These are phyloP conservation scores for Alternaria arborescens DNA, from an alignment of 2,329 filamentous ascomycete genomes.

Conservation along the genomic window DNA sequence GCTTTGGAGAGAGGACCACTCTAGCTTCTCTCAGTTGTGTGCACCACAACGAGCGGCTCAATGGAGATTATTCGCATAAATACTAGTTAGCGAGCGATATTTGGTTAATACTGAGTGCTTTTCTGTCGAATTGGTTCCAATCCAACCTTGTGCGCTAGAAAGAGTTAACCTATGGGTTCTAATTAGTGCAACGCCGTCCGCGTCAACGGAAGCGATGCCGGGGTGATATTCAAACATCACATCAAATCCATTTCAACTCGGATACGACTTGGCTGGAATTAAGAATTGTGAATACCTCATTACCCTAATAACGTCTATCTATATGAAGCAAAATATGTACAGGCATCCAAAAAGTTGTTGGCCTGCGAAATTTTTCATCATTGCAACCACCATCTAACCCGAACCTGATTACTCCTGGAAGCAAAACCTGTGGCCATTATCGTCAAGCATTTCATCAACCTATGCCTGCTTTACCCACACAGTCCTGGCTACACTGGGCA, in stretches of 20 bases:
- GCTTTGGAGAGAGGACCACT: slow-evolving; percentile 32
- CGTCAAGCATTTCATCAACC: background rate
- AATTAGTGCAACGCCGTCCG: background rate
- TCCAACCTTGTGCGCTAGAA: background rate
- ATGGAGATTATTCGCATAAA: background rate
- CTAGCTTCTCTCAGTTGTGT: background rate
- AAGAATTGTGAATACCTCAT: background rate
- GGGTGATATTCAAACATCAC: background rate
- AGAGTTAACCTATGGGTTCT: background rate
- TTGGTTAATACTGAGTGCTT: background rate
- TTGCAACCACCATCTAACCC: background rate
- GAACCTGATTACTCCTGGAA: background rate
- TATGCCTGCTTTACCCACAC: slow-evolving; percentile 14
- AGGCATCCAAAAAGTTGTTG: background rate
- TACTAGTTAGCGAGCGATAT: background rate
- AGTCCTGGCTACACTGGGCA: slow-evolving; percentile 29
- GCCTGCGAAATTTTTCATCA: background rate
- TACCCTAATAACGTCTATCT: background rate
- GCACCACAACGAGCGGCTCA: background rate
- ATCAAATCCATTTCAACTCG: background rate
- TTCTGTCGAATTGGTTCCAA: too few relatives aligned
- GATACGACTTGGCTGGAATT: background rate
- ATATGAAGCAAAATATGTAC: background rate
- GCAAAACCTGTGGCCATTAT: background rate
- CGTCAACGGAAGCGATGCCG: background rate